Evolutionary conservation across 1,139 yeast genomes (phyloP).

Genomic region (Saccharomyces hybrid): DNA sequence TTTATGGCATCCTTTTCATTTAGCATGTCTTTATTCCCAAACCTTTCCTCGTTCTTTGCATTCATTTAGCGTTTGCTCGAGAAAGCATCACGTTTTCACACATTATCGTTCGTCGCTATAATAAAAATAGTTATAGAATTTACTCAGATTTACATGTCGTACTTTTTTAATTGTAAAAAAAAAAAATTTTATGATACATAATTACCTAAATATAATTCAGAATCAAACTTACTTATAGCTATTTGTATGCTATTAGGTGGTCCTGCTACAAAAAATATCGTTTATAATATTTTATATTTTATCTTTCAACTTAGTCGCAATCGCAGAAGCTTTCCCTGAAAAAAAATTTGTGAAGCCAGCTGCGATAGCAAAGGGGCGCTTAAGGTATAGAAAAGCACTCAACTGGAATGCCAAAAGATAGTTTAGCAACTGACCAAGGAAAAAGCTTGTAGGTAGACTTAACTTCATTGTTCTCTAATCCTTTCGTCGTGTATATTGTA

Average conservation of each 20-base stretch:
- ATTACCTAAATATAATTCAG: neutral
- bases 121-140: neutral
- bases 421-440: conserved; percentile 53
- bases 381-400: neutral
- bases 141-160: neutral
- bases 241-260: neutral
- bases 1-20: conserved; percentile 17
- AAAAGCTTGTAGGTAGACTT: conserved; percentile 57
- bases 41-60: neutral
- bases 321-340: neutral
- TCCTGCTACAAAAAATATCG: neutral
- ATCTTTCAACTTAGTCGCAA: too few relatives aligned
- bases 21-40: conserved; percentile 2
- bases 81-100: neutral
- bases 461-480: conserved; percentile 58
- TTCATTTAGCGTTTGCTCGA: neutral
- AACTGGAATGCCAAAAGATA: neutral
- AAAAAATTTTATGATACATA: neutral
- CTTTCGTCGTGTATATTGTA: conserved; percentile 74
- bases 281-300: too few relatives aligned
- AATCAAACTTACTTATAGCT: neutral
- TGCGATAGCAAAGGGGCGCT: neutral
- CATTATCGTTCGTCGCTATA: conserved; percentile 1
- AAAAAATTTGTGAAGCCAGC: neutral
- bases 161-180: neutral